Percentiles rank a stretch among this genome's conserved stretches.
Evolutionary conservation across 768 basidiomycete genomes (phyloP).

Genomic region (Lentinula lateritia): DNA sequence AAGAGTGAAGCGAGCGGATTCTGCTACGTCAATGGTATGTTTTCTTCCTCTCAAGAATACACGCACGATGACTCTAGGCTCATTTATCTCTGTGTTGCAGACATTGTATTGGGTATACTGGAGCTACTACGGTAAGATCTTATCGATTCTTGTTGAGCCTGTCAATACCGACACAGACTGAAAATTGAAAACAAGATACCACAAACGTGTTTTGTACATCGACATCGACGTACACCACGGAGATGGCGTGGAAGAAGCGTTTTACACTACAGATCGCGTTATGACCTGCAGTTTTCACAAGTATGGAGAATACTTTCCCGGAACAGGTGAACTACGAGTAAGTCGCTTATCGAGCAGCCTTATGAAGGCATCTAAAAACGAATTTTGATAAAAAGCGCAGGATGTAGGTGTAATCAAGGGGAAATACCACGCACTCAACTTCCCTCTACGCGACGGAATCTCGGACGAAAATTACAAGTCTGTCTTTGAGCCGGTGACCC

Average conservation of each 20-base stretch:
- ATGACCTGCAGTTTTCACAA: conserved; percentile 99
- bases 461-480: conserved; percentile 92
- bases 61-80: neutral
- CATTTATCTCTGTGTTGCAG: conserved; percentile 31
- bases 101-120: conserved; percentile 95
- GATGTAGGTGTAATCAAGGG: conserved; percentile 94
- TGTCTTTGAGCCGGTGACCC: conserved; percentile 83
- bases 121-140: conserved; percentile 74
- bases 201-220: conserved; percentile 92
- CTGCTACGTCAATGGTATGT: conserved; percentile 93
- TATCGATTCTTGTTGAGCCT: neutral
- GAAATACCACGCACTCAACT: conserved; percentile 90
- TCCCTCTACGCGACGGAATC: conserved; percentile 92
- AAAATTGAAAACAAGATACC: conserved; percentile 54
- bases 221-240: conserved; percentile 99
- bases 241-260: conserved; percentile 98
- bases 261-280: conserved; percentile 97
- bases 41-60: neutral
- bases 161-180: neutral
- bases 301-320: conserved; percentile 98
- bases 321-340: conserved; percentile 94
- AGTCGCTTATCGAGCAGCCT: conserved; percentile 17
- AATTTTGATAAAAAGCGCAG: conserved; percentile 28
- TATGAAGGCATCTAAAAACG: neutral
- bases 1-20: conserved; percentile 99